phyloP scores from a whole-genome alignment of 805 yeast species.

The Ogataea methylovora region DNA sequence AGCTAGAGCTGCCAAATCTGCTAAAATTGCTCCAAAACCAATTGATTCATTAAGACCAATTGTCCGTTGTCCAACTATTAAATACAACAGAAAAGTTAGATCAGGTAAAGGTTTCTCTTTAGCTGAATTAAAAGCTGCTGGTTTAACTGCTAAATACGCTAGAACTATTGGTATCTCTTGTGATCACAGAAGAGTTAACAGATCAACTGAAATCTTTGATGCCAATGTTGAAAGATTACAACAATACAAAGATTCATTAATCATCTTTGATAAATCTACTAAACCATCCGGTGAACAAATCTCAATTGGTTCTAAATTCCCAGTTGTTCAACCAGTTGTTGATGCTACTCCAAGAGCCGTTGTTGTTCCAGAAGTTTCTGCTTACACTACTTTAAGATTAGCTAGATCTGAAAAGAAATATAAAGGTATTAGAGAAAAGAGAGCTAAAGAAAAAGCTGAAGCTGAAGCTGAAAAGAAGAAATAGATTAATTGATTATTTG shows the following conservation, averaged over 20 bases:
- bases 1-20: conserved; percentile 91
- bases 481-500: conserved; percentile 50
- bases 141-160: conserved; percentile 89
- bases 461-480: conserved; percentile 99
- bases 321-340: conserved; percentile 71
- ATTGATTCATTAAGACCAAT: conserved; percentile 93
- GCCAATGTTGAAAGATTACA: conserved; percentile 92
- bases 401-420: conserved; percentile 93
- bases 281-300: conserved; percentile 77
- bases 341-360: conserved; percentile 88
- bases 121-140: conserved; percentile 97
- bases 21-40: conserved; percentile 95
- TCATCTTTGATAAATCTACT: conserved; percentile 88
- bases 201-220: conserved; percentile 91
- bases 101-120: conserved; percentile 99
- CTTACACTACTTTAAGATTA: conserved; percentile 90
- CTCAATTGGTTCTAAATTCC: conserved; percentile 73
- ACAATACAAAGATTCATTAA: conserved; percentile 93
- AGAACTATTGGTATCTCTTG: conserved; percentile 98
- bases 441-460: conserved; percentile 95
- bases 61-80: conserved; percentile 97
- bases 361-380: conserved; percentile 58
- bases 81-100: conserved; percentile 99
- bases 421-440: conserved; percentile 96
- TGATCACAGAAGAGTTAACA: conserved; percentile 99